These are phyloP conservation scores for Dissophora globulifera DNA, from an alignment of 192 early-diverging fungal genomes.

Conservation along the genomic window DNA sequence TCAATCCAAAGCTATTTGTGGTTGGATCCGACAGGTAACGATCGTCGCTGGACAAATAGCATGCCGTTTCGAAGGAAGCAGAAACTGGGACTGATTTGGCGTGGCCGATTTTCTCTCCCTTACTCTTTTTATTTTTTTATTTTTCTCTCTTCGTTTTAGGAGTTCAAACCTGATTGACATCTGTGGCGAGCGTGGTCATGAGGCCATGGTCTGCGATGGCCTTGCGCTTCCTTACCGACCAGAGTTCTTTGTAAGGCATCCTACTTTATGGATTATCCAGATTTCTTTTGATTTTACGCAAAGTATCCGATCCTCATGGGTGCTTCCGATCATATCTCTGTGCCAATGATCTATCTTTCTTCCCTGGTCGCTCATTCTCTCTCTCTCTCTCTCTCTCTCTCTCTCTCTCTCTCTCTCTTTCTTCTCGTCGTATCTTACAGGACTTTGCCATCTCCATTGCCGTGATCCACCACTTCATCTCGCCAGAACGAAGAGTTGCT, in stretches of 20 bases:
- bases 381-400: background rate
- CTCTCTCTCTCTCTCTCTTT: background rate
- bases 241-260: constrained; percentile 71
- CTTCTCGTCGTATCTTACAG: no score
- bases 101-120: background rate
- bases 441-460: constrained; percentile 97
- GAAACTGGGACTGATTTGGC: background rate
- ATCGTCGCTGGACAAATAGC: background rate
- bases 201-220: constrained; percentile 86
- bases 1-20: constrained; percentile 83
- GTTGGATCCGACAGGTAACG: constrained; percentile 86
- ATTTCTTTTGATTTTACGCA: constrained; percentile 7
- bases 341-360: no score
- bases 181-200: constrained; percentile 74
- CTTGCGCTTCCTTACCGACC: constrained; percentile 79
- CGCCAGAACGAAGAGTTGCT: constrained; percentile 71
- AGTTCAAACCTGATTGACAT: constrained; percentile 85
- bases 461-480: constrained; percentile 94
- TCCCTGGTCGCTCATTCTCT: background rate
- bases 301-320: no score
- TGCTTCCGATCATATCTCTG: no score
- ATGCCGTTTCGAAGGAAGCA: background rate
- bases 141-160: constrained; percentile 38
- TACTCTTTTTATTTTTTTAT: background rate
- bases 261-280: no score